Conservation (phyloP, 176 grass and related monocot species). For the Saccharum spontaneum region DNA sequence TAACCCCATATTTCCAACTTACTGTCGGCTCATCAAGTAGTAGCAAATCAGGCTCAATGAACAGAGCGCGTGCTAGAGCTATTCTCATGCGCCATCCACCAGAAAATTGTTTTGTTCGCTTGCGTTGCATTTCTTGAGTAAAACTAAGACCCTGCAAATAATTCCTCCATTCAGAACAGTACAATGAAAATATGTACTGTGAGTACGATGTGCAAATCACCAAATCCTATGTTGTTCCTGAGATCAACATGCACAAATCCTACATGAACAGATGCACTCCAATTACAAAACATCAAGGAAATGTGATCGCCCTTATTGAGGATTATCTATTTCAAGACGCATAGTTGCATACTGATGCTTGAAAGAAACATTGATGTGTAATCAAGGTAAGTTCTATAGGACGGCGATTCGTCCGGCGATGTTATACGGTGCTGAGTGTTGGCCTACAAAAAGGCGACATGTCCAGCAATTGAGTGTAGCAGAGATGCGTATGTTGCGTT, state of each 20-base stretch:
- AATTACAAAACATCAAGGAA: slow-evolving; percentile 14
- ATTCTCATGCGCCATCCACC: slow-evolving; percentile 99
- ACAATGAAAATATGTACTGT: slow-evolving; percentile 10
- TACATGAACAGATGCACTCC: neutral
- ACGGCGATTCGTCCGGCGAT: too few relatives aligned
- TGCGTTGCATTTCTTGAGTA: slow-evolving; percentile 91
- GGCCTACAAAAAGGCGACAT: too few relatives aligned
- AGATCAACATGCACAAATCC: neutral
- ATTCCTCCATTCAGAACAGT: slow-evolving; percentile 25
- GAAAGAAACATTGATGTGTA: neutral
- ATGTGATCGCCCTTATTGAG: neutral
- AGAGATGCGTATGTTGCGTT: too few relatives aligned
- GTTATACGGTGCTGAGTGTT: too few relatives aligned
- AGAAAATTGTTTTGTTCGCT: slow-evolving; percentile 81
- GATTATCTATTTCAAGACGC: neutral
- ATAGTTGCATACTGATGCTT: neutral
- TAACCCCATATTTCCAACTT: slow-evolving; percentile 11
- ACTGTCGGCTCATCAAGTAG: slow-evolving; percentile 98
- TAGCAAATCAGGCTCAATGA: slow-evolving; percentile 96
- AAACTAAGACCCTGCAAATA: slow-evolving; percentile 93
- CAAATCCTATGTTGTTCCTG: neutral
- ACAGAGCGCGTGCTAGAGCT: slow-evolving; percentile 90
- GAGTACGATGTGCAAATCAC: neutral
- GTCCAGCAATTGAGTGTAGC: too few relatives aligned
- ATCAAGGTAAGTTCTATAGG: slow-evolving; percentile 7